Evolutionary conservation across 139 green algal genomes (phyloP), one percentile per base, ranked within the genome.

Genomic region (Diplosphaera chodatii): DNA sequence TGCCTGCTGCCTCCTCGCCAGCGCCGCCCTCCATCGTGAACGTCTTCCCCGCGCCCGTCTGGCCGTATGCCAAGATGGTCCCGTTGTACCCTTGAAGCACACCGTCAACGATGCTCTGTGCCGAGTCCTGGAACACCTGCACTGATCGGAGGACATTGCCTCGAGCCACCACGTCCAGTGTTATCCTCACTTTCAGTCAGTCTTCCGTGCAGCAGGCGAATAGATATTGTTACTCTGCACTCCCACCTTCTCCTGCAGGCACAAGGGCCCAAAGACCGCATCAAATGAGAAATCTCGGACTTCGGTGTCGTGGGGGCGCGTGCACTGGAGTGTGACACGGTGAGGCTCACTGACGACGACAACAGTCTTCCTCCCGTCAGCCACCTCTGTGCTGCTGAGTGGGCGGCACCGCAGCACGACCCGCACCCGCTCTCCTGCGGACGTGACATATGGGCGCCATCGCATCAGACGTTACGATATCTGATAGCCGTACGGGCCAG

Each of bases 31-130:
- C 85, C 91, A 96, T 96, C 18, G 87, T 93, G 80, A 90, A 80
- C 0, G 87, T 92, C 67, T 85, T 85, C 6, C 78, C 78, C 10
- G 37, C 37, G 37, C 30, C 71, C 40, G 83, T 86, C 73, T 89
- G 84, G 1, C 85, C 82, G 59, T 91, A 91, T 16, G 83, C 82
- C 74, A 91, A 89, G 13, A 91, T 73, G 1, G 82, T 86, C 64
- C 89, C 90, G 70, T 96, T 96, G 85, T 93, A 96, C 16, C 92
- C 91, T 31, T 94, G 69, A 55, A 96, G 77, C 5, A 88, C 84
- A 32, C 78, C 85, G 32, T 90, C 75, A 2, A 97, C 90, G 64
- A 97, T 92, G 22, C 81, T 75, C 21, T 77, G 71, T 4, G 88
- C 90, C 0, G 85, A 85, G 29, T 80, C 65, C 3, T 87, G 77